These are phyloP conservation scores for Gossypioides kirkii DNA, from an alignment of 345 rosid species.

Conservation along the genomic window DNA sequence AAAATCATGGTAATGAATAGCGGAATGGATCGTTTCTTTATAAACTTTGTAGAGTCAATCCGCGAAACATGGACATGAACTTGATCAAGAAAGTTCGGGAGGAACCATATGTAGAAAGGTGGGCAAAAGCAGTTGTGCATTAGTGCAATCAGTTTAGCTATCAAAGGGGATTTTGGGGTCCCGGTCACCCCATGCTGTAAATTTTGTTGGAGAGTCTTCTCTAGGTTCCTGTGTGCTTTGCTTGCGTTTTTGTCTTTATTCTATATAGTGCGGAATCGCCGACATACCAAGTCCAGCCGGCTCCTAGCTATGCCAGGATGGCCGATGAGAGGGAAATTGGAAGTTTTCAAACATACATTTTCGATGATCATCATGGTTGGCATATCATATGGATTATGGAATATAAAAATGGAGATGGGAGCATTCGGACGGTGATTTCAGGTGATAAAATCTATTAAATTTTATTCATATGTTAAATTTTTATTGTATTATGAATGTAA, in stretches of 20 bases:
- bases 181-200: constrained; percentile 26
- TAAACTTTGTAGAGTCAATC: constrained; percentile 35
- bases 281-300: constrained; percentile 24
- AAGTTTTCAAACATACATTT: background rate
- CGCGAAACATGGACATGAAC: constrained; percentile 24
- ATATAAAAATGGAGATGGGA: constrained; percentile 20
- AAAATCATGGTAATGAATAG: background rate
- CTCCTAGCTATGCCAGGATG: constrained; percentile 25
- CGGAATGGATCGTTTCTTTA: background rate
- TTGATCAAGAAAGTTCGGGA: constrained; percentile 29
- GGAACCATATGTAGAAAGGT: constrained; percentile 30
- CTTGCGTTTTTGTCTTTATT: constrained; percentile 32
- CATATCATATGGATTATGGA: constrained; percentile 17
- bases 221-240: constrained; percentile 42
- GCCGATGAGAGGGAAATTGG: constrained; percentile 21
- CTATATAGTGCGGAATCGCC: constrained; percentile 28
- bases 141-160: constrained; percentile 34
- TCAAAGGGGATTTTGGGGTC: constrained; percentile 15
- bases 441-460: constrained; percentile 44
- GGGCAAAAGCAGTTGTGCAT: constrained; percentile 17
- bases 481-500: constrained; percentile 30
- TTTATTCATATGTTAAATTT: constrained; percentile 30
- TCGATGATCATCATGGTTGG: constrained; percentile 1
- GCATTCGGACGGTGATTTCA: constrained; percentile 32
- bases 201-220: constrained; percentile 29